These are phyloP conservation scores for Flaveria linearis DNA, from an alignment of 129 eudicot species.

Conservation along the genomic window DNA sequence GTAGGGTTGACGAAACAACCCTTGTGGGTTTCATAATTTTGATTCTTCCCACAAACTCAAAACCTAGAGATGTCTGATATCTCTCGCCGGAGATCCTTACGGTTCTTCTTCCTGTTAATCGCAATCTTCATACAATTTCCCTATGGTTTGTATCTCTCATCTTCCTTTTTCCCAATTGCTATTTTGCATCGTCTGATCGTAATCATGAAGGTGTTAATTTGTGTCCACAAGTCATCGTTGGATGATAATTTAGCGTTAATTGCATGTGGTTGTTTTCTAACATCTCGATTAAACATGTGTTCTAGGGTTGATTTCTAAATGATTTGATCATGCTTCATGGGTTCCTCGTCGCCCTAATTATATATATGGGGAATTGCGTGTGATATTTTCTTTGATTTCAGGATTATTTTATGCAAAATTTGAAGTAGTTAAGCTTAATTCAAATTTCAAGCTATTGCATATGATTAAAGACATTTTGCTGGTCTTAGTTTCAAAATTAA, in stretches of 20 bases:
- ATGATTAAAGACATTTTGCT: neutral
- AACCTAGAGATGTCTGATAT: neutral
- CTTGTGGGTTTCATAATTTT: neutral
- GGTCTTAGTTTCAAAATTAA: neutral
- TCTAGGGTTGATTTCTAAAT: slow-evolving; percentile 8
- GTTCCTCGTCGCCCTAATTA: neutral
- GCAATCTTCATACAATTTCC: neutral
- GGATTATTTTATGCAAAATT: neutral
- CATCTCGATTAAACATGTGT: slow-evolving; percentile 1
- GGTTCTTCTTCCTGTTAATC: neutral
- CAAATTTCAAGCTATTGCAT: neutral
- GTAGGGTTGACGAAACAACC: no score
- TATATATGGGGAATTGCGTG: neutral
- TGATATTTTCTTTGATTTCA: neutral
- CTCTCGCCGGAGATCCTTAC: neutral
- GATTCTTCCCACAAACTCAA: neutral
- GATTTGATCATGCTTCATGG: neutral
- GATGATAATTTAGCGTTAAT: slow-evolving; percentile 15
- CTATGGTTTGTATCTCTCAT: neutral
- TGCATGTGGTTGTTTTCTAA: neutral
- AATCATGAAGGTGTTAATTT: neutral
- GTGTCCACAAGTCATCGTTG: neutral
- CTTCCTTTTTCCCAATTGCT: neutral
- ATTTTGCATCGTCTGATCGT: slow-evolving; percentile 1
- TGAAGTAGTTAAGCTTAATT: neutral